Percentiles rank a stretch among this genome's conserved stretches.
Conservation (phyloP, 1,139 yeast species). For the Eremothecium cymbalariae region DNA sequence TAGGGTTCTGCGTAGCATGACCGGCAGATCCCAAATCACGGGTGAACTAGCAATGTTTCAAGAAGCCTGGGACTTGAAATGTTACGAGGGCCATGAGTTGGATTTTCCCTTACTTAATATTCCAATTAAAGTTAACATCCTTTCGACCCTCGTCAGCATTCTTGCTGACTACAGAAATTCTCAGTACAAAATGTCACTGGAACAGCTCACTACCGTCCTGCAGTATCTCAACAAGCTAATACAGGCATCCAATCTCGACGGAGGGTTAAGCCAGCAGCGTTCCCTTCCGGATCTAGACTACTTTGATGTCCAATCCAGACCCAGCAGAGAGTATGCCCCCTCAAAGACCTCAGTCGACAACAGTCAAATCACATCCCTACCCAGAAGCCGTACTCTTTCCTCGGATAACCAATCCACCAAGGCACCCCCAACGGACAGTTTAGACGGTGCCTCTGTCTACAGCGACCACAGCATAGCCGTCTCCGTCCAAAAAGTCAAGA, state of each 20-base stretch:
- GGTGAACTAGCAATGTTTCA: conserved; percentile 9
- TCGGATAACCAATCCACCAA: too few relatives aligned
- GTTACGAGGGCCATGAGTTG: conserved; percentile 9
- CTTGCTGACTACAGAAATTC: conserved; percentile 9
- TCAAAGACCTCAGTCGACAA: not conserved
- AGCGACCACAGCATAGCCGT: not conserved
- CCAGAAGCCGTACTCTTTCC: not conserved
- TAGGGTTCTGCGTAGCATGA: not conserved
- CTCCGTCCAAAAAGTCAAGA: conserved; percentile 1
- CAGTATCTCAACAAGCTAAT: conserved; percentile 13
- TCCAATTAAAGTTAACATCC: conserved; percentile 15
- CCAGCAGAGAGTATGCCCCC: not conserved
- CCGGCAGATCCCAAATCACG: not conserved
- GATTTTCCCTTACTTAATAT: conserved; percentile 16
- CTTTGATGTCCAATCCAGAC: not conserved
- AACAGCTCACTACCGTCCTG: conserved; percentile 10
- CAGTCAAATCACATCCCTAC: not conserved
- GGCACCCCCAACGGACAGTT: not conserved
- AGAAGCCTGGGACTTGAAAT: conserved; percentile 13
- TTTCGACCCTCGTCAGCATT: conserved; percentile 11
- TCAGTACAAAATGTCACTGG: conserved; percentile 6
- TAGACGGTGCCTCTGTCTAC: conserved; percentile 1
- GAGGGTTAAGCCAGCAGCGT: too few relatives aligned
- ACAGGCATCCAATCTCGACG: conserved; percentile 12
- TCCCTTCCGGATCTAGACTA: not conserved